Evolutionary conservation across 176 grass and related monocot species (phyloP).

Genomic region (Canna indica): DNA sequence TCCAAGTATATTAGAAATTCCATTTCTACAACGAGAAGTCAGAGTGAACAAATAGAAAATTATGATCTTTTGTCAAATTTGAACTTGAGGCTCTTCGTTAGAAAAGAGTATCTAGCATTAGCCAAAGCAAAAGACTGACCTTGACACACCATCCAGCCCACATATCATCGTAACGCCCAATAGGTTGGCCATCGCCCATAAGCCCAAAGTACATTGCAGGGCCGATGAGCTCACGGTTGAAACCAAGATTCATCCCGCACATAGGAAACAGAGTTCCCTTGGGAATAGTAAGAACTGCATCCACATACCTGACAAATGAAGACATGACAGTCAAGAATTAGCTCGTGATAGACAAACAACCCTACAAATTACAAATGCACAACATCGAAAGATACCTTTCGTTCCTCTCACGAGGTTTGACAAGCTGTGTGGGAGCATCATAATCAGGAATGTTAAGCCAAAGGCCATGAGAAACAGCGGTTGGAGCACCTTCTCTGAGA

Average conservation of each 20-base stretch:
- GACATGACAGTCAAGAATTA: not conserved
- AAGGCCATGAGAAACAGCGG: constrained; percentile 7
- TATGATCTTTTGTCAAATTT: too few species aligned
- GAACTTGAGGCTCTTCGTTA: not conserved
- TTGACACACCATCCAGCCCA: constrained; percentile 4
- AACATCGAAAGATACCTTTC: not conserved
- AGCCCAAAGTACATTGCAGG: constrained; percentile 11
- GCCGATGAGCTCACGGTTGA: constrained; percentile 6
- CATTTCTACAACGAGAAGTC: not conserved
- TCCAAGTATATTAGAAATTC: not conserved
- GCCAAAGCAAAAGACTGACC: not conserved
- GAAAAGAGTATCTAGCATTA: not conserved
- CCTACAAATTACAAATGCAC: not conserved
- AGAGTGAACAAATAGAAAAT: not conserved
- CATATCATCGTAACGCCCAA: constrained; percentile 5
- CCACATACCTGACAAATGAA: constrained; percentile 1
- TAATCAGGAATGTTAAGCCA: constrained; percentile 8
- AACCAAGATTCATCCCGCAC: constrained; percentile 2
- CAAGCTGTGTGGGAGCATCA: constrained; percentile 3
- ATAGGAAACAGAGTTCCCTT: constrained; percentile 9
- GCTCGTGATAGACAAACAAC: not conserved
- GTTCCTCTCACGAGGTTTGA: constrained; percentile 2
- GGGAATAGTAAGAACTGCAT: constrained; percentile 3
- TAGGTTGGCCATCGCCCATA: constrained; percentile 7
- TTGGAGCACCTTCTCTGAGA: constrained; percentile 1